These are phyloP conservation scores for Orbilia brochopaga DNA, from an alignment of 2,329 filamentous ascomycete genomes.

Conservation along the genomic window DNA sequence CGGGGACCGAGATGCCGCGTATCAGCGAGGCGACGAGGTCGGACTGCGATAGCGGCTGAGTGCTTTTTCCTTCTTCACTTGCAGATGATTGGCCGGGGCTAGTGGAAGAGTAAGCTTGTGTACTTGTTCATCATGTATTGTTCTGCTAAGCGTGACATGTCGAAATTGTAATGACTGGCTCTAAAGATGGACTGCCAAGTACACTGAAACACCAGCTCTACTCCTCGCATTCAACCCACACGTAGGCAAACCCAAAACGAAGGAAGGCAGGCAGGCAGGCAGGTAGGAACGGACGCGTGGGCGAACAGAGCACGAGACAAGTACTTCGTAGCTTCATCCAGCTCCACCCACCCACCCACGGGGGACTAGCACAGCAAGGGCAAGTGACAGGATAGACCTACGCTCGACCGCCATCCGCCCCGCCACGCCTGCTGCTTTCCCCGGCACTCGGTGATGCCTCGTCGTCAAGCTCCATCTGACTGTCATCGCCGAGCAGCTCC, in stretches of 20 bases:
- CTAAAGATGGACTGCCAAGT: slow-evolving; percentile 7
- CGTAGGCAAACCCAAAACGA: too few relatives aligned
- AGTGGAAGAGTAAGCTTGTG: slow-evolving; percentile 45
- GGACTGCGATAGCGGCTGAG: slow-evolving; percentile 24
- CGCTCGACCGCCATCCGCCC: slow-evolving; percentile 97
- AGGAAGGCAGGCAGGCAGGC: too few relatives aligned
- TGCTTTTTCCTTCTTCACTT: slow-evolving; percentile 33
- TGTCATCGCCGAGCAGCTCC: slow-evolving; percentile 69
- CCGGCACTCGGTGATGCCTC: slow-evolving; percentile 74
- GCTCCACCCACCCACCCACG: background rate
- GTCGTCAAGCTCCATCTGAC: slow-evolving; percentile 80
- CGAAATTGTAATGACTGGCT: slow-evolving; percentile 10
- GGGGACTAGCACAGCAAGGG: slow-evolving; percentile 40
- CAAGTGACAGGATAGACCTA: slow-evolving; percentile 72
- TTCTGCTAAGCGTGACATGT: slow-evolving; percentile 45
- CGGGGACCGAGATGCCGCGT: slow-evolving; percentile 53
- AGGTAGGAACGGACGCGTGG: too few relatives aligned
- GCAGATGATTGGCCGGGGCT: slow-evolving; percentile 10
- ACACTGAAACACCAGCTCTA: slow-evolving; percentile 7
- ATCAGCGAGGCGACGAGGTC: slow-evolving; percentile 35
- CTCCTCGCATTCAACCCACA: background rate
- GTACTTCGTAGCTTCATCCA: too few relatives aligned
- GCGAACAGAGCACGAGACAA: too few relatives aligned
- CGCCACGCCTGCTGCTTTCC: slow-evolving; percentile 85
- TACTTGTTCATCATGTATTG: slow-evolving; percentile 21